Evolutionary conservation across 345 rosid species (phyloP).

Genomic region (Excoecaria cochinchinensis): DNA sequence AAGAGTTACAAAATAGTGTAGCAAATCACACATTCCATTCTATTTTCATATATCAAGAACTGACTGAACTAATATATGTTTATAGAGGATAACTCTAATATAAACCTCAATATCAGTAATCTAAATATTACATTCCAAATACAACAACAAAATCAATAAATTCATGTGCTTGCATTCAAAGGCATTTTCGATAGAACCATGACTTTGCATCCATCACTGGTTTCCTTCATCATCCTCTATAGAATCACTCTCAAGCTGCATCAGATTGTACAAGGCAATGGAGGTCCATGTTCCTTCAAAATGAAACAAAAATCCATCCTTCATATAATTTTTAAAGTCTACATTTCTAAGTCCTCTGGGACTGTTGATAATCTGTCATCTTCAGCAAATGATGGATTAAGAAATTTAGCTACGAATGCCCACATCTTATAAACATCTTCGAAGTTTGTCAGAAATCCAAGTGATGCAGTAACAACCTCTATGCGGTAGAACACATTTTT

Average conservation of each 20-base stretch:
- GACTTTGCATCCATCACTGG: slow-evolving; percentile 18
- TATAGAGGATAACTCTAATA: slow-evolving; percentile 36
- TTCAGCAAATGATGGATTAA: slow-evolving; percentile 42
- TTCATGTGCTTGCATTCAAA: slow-evolving; percentile 24
- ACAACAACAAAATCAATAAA: slow-evolving; percentile 32
- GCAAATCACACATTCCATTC: slow-evolving; percentile 13
- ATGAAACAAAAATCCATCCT: slow-evolving; percentile 14
- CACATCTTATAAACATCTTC: slow-evolving; percentile 70
- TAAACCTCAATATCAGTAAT: slow-evolving; percentile 21
- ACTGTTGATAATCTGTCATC: slow-evolving; percentile 39
- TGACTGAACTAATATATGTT: slow-evolving; percentile 20
- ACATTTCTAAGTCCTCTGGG: slow-evolving; percentile 46
- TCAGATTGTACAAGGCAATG: slow-evolving; percentile 13
- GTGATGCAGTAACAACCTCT: slow-evolving; percentile 72
- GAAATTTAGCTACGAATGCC: slow-evolving; percentile 62
- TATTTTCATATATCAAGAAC: slow-evolving; percentile 20
- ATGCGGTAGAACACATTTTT: slow-evolving; percentile 48
- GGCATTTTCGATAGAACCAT: slow-evolving; percentile 17
- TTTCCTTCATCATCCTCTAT: slow-evolving; percentile 17
- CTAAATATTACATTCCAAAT: slow-evolving; percentile 17
- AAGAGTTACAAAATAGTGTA: neutral
- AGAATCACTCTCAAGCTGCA: slow-evolving; percentile 13
- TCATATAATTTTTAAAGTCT: slow-evolving; percentile 10
- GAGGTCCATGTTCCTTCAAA: slow-evolving; percentile 9
- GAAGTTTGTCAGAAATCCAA: slow-evolving; percentile 64